A percentile compares a stretch with the other conserved stretches of the same genome.
phyloP scores from a whole-genome alignment of 2,329 filamentous ascomycete species.

The Corinectria fuckeliana region DNA sequence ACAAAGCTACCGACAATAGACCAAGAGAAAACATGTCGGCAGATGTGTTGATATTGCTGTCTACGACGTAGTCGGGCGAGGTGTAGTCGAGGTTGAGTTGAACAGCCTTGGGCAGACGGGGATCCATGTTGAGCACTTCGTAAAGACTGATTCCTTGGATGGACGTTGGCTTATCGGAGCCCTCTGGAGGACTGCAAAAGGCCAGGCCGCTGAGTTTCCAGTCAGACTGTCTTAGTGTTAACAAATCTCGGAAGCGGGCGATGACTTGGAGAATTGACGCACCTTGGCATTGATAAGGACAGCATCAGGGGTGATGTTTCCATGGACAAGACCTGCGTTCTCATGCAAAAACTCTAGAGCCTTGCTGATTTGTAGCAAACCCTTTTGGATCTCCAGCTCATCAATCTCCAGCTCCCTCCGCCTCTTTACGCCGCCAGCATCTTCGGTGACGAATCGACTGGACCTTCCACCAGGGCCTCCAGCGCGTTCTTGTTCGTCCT shows the following conservation, averaged over 20 bases:
- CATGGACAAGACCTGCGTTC: slow-evolving; percentile 91
- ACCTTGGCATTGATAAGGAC: slow-evolving; percentile 94
- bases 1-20: slow-evolving; percentile 84
- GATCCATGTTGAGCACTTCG: slow-evolving; percentile 84
- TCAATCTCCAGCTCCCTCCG: slow-evolving; percentile 90
- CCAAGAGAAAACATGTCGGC: slow-evolving; percentile 96
- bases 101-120: slow-evolving; percentile 79
- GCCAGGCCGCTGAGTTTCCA: slow-evolving; percentile 98
- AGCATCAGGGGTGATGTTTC: slow-evolving; percentile 91
- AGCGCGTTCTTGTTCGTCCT: slow-evolving; percentile 81
- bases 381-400: slow-evolving; percentile 97
- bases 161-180: slow-evolving; percentile 75
- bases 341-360: slow-evolving; percentile 95
- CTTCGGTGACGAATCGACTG: slow-evolving; percentile 82
- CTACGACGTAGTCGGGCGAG: slow-evolving; percentile 92
- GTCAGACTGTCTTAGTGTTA: slow-evolving; percentile 70
- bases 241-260: slow-evolving; percentile 8
- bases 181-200: slow-evolving; percentile 83
- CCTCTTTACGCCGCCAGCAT: slow-evolving; percentile 73
- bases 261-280: slow-evolving; percentile 38
- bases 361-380: slow-evolving; percentile 89
- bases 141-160: slow-evolving; percentile 82
- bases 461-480: slow-evolving; percentile 72
- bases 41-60: slow-evolving; percentile 82
- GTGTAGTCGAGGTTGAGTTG: slow-evolving; percentile 93